Conservation (phyloP, 2,329 filamentous ascomycete genomes). For the Aspergillus ustus region DNA sequence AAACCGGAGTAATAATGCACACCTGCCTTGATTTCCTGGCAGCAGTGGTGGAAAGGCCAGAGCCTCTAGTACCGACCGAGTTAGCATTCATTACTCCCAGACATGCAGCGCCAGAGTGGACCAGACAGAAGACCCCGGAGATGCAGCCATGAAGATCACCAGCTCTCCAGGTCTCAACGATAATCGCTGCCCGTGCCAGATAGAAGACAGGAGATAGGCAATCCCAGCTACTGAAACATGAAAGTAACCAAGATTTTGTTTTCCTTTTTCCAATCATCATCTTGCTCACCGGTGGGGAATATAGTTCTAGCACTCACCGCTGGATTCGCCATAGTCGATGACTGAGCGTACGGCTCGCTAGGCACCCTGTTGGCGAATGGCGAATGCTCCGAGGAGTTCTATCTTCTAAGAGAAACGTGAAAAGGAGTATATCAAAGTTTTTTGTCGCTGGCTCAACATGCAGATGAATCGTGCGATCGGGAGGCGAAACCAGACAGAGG, state of each 20-base stretch:
- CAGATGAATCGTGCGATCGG: conserved; percentile 21
- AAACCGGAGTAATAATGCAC: conserved; percentile 13
- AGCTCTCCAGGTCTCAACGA: conserved; percentile 1
- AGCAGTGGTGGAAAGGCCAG: conserved; percentile 6
- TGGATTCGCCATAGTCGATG: neutral
- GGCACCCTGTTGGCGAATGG: conserved; percentile 4
- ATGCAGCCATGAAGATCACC: conserved; percentile 30
- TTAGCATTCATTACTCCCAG: conserved; percentile 21
- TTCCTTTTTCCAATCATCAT: neutral
- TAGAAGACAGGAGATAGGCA: conserved; percentile 4
- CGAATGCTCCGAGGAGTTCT: conserved; percentile 13
- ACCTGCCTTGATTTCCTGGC: conserved; percentile 17
- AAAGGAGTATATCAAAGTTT: conserved; percentile 18
- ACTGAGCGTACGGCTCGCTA: neutral
- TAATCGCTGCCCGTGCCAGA: conserved; percentile 5
- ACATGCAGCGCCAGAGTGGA: conserved; percentile 21
- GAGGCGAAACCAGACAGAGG: conserved; percentile 21
- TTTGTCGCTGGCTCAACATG: conserved; percentile 5
- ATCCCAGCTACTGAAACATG: neutral
- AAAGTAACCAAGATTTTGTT: neutral
- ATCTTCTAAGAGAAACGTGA: neutral
- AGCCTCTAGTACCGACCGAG: conserved; percentile 16
- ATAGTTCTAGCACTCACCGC: conserved; percentile 13
- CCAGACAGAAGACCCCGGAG: conserved; percentile 28
- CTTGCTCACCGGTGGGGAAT: conserved; percentile 1